These are phyloP conservation scores for Dendrothele bispora DNA, from an alignment of 768 basidiomycete genomes.

Conservation along the genomic window DNA sequence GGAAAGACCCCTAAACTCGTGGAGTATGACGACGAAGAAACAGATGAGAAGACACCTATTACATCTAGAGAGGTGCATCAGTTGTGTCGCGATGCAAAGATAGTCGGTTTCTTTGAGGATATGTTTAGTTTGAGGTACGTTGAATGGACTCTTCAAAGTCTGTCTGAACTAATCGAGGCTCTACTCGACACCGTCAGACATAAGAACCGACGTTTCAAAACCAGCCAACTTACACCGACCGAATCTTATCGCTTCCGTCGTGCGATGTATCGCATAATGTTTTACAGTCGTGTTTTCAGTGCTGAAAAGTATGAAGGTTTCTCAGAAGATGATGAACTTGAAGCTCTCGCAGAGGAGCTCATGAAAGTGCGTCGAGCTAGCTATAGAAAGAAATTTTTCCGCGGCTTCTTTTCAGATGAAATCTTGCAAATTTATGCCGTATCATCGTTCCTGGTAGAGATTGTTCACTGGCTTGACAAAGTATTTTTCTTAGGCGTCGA, in stretches of 20 bases:
- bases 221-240: not conserved
- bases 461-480: too few relatives aligned
- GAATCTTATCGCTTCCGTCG: slow-evolving; percentile 5
- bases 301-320: too few relatives aligned
- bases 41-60: slow-evolving; percentile 3
- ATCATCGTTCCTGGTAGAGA: not conserved
- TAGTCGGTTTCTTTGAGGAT: slow-evolving; percentile 2
- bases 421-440: not conserved
- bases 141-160: too few relatives aligned
- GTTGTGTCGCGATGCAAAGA: not conserved
- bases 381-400: not conserved
- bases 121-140: slow-evolving; percentile 3
- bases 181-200: too few relatives aligned
- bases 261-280: slow-evolving; percentile 6
- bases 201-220: slow-evolving; percentile 1
- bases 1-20: too few relatives aligned
- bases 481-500: too few relatives aligned
- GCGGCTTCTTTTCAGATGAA: not conserved
- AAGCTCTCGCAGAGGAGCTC: not conserved
- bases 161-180: not conserved
- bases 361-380: not conserved
- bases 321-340: not conserved
- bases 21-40: not conserved
- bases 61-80: slow-evolving; percentile 6
- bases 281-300: slow-evolving; percentile 4